Evolutionary conservation across 2,329 filamentous ascomycete genomes (phyloP).

Genomic region (Alternaria triticina): DNA sequence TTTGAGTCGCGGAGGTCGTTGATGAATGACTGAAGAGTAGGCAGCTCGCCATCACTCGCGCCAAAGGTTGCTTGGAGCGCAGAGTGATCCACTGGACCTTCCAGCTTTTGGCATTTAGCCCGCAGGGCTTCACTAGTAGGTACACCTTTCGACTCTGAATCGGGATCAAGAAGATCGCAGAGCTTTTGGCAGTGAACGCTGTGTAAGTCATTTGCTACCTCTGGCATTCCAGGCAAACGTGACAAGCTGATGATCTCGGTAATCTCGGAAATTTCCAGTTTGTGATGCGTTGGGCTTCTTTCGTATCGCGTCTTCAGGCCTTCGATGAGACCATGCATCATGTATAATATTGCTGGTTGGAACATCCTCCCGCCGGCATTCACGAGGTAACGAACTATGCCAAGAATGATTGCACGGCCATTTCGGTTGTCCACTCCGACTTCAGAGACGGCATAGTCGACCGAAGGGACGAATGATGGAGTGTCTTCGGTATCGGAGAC

Average conservation of each 20-base stretch:
- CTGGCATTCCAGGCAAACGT: slow-evolving; percentile 49
- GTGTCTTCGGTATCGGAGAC: slow-evolving; percentile 19
- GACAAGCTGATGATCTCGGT: slow-evolving; percentile 46
- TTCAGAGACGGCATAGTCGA: neutral
- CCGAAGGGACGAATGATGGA: neutral
- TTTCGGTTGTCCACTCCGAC: slow-evolving; percentile 7
- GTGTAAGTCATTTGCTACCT: slow-evolving; percentile 51
- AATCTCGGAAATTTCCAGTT: slow-evolving; percentile 26
- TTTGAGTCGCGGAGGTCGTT: slow-evolving; percentile 30
- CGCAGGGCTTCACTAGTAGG: slow-evolving; percentile 27
- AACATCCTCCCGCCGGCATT: slow-evolving; percentile 47
- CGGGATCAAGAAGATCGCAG: slow-evolving; percentile 20
- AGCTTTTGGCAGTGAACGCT: slow-evolving; percentile 37
- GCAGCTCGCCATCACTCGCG: neutral
- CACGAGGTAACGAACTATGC: slow-evolving; percentile 46
- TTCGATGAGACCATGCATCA: slow-evolving; percentile 51
- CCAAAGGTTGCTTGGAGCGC: neutral
- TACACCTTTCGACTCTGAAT: slow-evolving; percentile 2
- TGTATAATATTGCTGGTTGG: slow-evolving; percentile 50
- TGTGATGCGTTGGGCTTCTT: neutral
- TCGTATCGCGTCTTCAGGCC: slow-evolving; percentile 31
- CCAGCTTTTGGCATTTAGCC: slow-evolving; percentile 13
- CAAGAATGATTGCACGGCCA: slow-evolving; percentile 30
- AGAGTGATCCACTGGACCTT: neutral
- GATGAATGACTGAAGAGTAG: slow-evolving; percentile 32